Evolutionary conservation across 2,329 filamentous ascomycete genomes (phyloP), one percentile per base, ranked within the genome.

Genomic region (Coniochaeta prunicola): DNA sequence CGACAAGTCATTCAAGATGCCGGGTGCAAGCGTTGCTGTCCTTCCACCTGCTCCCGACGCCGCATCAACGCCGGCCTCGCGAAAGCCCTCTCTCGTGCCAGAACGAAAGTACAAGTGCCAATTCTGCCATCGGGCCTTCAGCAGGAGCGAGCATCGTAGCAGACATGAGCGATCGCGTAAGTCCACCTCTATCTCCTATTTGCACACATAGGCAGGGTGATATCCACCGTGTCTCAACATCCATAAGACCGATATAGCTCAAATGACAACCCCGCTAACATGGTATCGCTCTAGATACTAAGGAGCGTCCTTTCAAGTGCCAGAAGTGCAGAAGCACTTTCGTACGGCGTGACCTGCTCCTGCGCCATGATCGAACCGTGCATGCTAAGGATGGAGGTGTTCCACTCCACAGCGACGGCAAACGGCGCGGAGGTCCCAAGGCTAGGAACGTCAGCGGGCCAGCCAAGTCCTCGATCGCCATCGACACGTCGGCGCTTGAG

Each of bases 51-150:
- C 87, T 70, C 78, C 88, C 70, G 75, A 84, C 67, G 82, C 84
- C 70, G 79, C 85, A 70, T 84, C 91, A 71, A 84, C 87, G 70
- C 83, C 89, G 72, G 83, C 84, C 68, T 82, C 88, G 70, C 86
- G 90, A 76, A 96, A 96, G 77, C 76, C 88, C 65, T 81, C 88
- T 62, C 78, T 87, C 67, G 88, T 86, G 53, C 91, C 92, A 59
- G 94, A 97, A 80, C 93, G 96, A 81, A 96, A 97, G 78, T 99
- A 99, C 86, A 97, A 97, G 76, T 99, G 94, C 80, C 92, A 96
- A 81, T 97, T 96, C 77, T 97, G 94, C 80, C 92, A 92, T 77
- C 85, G 94, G 75, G 94, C 94, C 64, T 99, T 99, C 75, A 97
- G 92, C 79, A 84, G 94, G 74, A 96, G 92, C 75, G 94, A 99